phyloP scores from a whole-genome alignment of 2,329 filamentous ascomycete species.

The Cladosporium cucumerinum region DNA sequence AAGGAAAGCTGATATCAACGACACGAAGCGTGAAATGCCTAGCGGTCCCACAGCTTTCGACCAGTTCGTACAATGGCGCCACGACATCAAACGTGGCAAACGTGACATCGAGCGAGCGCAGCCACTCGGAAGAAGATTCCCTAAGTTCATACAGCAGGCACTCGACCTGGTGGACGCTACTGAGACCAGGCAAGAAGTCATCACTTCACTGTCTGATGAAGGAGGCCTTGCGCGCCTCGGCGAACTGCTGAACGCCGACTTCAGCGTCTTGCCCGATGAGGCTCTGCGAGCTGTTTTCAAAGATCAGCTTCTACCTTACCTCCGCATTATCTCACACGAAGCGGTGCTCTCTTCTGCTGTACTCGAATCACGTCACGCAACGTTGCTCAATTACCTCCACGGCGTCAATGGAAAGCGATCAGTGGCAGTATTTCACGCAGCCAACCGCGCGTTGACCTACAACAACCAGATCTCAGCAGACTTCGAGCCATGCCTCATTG shows the following conservation, averaged over 20 bases:
- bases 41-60: not conserved
- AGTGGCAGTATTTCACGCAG: conserved; percentile 35
- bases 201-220: conserved; percentile 24
- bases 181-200: conserved; percentile 25
- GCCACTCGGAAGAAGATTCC: conserved; percentile 16
- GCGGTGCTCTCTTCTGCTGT: conserved; percentile 42
- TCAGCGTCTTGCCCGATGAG: not conserved
- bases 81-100: conserved; percentile 18
- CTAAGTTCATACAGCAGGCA: conserved; percentile 23
- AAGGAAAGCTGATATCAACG: not conserved
- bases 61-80: conserved; percentile 17
- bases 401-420: conserved; percentile 40
- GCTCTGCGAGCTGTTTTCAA: conserved; percentile 19
- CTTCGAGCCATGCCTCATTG: conserved; percentile 15
- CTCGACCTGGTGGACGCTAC: conserved; percentile 19
- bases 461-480: conserved; percentile 20
- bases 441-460: conserved; percentile 16
- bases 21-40: not conserved
- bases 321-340: conserved; percentile 41
- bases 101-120: not conserved
- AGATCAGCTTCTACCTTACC: conserved; percentile 39
- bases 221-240: conserved; percentile 24
- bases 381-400: conserved; percentile 46
- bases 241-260: conserved; percentile 18
- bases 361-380: conserved; percentile 41